Conservation (phyloP, 2,329 filamentous ascomycete species). For the Diaporthe sp. region DNA sequence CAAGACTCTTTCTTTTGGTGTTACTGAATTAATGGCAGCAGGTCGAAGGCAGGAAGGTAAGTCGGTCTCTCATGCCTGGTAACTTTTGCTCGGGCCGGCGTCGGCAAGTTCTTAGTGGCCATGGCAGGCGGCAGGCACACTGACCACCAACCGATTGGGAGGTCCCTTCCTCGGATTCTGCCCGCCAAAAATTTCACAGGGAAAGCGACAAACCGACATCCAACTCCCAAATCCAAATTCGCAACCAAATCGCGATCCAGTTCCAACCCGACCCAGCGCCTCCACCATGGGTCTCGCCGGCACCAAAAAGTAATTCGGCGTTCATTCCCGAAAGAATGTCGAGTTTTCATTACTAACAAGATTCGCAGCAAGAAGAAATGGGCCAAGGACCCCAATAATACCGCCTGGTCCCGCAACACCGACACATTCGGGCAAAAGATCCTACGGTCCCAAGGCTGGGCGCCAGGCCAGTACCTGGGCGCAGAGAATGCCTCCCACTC, state of each 20-base stretch:
- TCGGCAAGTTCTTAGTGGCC: slow-evolving; percentile 12
- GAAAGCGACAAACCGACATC: slow-evolving; percentile 11
- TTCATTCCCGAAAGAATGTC: neutral
- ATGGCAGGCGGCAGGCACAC: slow-evolving; percentile 2
- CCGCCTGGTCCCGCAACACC: slow-evolving; percentile 87
- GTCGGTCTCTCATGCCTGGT: neutral
- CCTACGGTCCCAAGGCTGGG: slow-evolving; percentile 90
- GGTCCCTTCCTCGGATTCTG: slow-evolving; percentile 17
- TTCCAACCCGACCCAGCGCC: neutral
- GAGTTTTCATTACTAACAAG: slow-evolving; percentile 12
- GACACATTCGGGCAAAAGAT: slow-evolving; percentile 91
- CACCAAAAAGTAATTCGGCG: slow-evolving; percentile 70
- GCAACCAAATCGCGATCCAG: neutral
- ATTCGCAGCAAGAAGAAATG: slow-evolving; percentile 72
- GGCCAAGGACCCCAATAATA: slow-evolving; percentile 94
- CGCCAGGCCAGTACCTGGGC: slow-evolving; percentile 86
- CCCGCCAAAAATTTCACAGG: slow-evolving; percentile 40
- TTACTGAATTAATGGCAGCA: neutral
- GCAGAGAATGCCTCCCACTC: slow-evolving; percentile 82
- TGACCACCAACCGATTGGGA: neutral
- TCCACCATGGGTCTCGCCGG: slow-evolving; percentile 76
- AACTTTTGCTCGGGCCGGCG: slow-evolving; percentile 29
- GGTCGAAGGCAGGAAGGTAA: neutral
- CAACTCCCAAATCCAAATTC: neutral
- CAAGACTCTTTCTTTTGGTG: neutral